phyloP scores from a whole-genome alignment of 148 eudicot genomes.

The Camellia lanceoleosa region DNA sequence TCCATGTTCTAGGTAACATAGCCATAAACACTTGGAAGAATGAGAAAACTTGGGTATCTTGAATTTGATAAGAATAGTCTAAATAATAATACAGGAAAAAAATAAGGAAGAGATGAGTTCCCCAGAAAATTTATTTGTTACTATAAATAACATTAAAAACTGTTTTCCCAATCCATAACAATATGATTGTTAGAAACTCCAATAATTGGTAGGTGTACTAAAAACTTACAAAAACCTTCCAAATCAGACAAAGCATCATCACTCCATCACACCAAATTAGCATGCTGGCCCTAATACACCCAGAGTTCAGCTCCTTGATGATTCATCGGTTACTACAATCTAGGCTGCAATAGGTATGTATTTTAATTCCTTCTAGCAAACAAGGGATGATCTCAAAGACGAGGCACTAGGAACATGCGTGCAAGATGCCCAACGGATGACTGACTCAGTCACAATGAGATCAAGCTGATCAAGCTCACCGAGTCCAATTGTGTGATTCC shows the following conservation, averaged over 20 bases:
- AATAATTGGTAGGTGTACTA: not conserved
- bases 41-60: too few relatives aligned
- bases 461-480: slow-evolving; percentile 62
- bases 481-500: slow-evolving; percentile 65
- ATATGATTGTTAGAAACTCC: not conserved
- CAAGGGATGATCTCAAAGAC: slow-evolving; percentile 63
- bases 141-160: too few relatives aligned
- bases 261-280: slow-evolving; percentile 1
- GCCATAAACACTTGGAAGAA: too few relatives aligned
- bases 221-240: not conserved
- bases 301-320: slow-evolving; percentile 9
- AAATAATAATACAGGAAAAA: too few relatives aligned
- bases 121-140: too few relatives aligned
- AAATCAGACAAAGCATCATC: slow-evolving; percentile 14
- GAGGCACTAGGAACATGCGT: slow-evolving; percentile 53
- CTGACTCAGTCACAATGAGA: slow-evolving; percentile 54
- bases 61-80: too few relatives aligned
- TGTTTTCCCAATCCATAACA: too few relatives aligned
- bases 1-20: too few relatives aligned
- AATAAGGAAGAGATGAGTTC: too few relatives aligned
- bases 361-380: slow-evolving; percentile 40
- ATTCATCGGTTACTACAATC: slow-evolving; percentile 1
- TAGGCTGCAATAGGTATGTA: not conserved
- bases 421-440: slow-evolving; percentile 78
- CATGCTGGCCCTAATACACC: not conserved